A percentile compares a stretch with the other conserved stretches of the same genome.
Conservation (phyloP, 2,329 filamentous ascomycete species). For the Didymella keratinophila region DNA sequence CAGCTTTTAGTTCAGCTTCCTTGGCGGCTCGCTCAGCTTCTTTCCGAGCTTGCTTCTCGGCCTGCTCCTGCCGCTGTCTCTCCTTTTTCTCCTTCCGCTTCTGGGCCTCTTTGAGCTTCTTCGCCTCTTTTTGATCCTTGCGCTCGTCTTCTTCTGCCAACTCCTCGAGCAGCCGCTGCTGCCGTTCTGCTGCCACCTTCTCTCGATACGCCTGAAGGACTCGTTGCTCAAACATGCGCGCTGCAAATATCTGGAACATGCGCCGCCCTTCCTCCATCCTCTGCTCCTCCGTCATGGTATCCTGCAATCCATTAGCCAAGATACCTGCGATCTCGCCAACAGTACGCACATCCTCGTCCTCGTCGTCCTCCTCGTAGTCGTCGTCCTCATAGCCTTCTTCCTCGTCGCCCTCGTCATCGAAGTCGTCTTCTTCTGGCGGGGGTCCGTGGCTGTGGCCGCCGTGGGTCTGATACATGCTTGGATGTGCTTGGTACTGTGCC, state of each 20-base stretch:
- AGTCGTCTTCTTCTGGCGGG: conserved; percentile 79
- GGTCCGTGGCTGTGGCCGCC: conserved; percentile 69
- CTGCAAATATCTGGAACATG: conserved; percentile 99
- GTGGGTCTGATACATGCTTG: conserved; percentile 60
- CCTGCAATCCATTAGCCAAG: conserved; percentile 63
- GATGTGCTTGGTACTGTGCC: conserved; percentile 69
- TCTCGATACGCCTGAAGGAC: conserved; percentile 97
- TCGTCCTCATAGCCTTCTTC: conserved; percentile 68
- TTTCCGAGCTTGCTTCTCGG: conserved; percentile 88
- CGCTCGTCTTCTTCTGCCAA: conserved; percentile 83
- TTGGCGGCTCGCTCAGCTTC: conserved; percentile 91
- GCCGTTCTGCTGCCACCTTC: conserved; percentile 92
- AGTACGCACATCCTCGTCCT: conserved; percentile 47
- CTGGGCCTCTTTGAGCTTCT: conserved; percentile 92
- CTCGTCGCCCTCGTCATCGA: conserved; percentile 73
- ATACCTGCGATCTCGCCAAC: conserved; percentile 18
- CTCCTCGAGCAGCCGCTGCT: conserved; percentile 89
- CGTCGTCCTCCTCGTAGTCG: conserved; percentile 56
- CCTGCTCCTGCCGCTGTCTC: conserved; percentile 84
- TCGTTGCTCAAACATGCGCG: conserved; percentile 98
- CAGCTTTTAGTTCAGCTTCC: conserved; percentile 76
- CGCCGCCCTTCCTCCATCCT: conserved; percentile 97
- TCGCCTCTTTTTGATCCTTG: conserved; percentile 82
- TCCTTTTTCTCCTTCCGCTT: conserved; percentile 95
- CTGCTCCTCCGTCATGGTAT: conserved; percentile 96